These are phyloP conservation scores for Myriosclerotinia scirpicola DNA, from an alignment of 2,329 filamentous ascomycete genomes.

Conservation along the genomic window DNA sequence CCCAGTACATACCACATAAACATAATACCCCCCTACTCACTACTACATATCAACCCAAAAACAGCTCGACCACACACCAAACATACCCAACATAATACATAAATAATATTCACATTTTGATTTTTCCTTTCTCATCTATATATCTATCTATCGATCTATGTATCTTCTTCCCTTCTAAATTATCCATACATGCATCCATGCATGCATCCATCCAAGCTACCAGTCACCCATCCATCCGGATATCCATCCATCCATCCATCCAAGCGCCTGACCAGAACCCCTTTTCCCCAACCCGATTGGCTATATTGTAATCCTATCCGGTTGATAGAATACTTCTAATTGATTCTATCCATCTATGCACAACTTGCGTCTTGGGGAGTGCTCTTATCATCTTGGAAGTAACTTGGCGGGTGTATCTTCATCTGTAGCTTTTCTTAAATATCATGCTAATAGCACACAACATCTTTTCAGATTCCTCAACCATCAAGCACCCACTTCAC, in stretches of 20 bases:
- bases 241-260: slow-evolving; percentile 12
- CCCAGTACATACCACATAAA: too few species aligned
- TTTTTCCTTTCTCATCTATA: background rate
- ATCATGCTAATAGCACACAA: background rate
- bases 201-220: background rate
- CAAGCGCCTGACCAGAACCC: background rate
- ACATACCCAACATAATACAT: too few species aligned
- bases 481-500: slow-evolving; percentile 26
- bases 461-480: background rate
- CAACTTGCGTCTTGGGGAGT: background rate
- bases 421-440: background rate
- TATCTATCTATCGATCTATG: background rate
- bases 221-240: background rate
- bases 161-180: background rate
- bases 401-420: background rate
- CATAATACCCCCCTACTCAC: too few species aligned
- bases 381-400: background rate
- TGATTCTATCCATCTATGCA: background rate
- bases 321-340: background rate
- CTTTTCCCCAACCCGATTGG: background rate
- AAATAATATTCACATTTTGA: too few species aligned
- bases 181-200: background rate
- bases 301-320: background rate
- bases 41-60: too few species aligned
- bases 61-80: too few species aligned